Evolutionary conservation across 78 protist genomes (phyloP).

Genomic region (Dictyostelium purpureum): DNA sequence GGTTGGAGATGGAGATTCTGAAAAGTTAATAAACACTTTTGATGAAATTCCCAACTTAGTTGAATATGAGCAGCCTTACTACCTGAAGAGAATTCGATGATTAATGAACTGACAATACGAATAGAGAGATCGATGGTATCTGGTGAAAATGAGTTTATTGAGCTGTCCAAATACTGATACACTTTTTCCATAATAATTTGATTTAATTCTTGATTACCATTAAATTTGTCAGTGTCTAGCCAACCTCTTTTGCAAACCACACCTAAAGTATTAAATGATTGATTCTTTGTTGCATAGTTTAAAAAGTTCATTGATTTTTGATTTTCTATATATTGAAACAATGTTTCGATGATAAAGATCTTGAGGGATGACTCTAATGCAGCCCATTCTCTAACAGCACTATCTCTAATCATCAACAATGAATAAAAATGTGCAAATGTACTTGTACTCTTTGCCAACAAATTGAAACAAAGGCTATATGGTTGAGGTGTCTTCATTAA

Average conservation of each 20-base stretch:
- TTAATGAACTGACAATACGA: not conserved
- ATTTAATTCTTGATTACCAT: not conserved
- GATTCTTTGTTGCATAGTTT: not conserved
- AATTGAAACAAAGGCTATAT: conserved; percentile 19
- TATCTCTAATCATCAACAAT: conserved; percentile 29
- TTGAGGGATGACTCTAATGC: not conserved
- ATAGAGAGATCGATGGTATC: conserved; percentile 9
- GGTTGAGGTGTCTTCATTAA: not conserved
- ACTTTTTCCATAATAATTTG: not conserved
- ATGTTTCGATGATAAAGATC: not conserved
- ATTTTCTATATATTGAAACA: conserved; percentile 9
- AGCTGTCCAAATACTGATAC: not conserved
- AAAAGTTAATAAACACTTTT: conserved; percentile 5
- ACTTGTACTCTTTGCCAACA: not conserved
- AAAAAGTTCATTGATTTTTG: not conserved
- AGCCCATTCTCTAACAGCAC: conserved; percentile 48
- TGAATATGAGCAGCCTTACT: conserved; percentile 30
- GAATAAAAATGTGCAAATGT: conserved; percentile 46
- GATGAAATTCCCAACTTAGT: conserved; percentile 61
- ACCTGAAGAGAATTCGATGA: conserved; percentile 22
- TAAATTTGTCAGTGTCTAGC: conserved; percentile 34
- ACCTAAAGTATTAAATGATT: conserved; percentile 37
- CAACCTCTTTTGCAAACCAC: conserved; percentile 57
- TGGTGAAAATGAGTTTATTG: no score
- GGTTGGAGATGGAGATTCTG: conserved; percentile 37